These are phyloP conservation scores for Phytopythium chamaehyphon DNA, from an alignment of 352 stramenopile genomes.

Conservation along the genomic window DNA sequence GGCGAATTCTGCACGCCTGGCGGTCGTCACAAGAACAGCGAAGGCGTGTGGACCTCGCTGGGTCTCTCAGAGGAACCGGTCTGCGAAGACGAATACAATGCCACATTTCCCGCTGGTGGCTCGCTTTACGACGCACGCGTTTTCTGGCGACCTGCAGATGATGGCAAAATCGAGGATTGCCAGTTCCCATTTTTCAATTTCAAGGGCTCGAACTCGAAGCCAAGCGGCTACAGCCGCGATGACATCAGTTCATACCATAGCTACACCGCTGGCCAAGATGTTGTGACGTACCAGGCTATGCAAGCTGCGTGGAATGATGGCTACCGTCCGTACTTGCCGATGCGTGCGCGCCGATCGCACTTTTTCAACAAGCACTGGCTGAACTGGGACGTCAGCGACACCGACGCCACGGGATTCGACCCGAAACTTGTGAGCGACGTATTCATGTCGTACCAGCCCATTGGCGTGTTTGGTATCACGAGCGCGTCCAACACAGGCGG, in stretches of 20 bases:
- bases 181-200: conserved; percentile 64
- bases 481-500: conserved; percentile 14
- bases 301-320: conserved; percentile 29
- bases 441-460: conserved; percentile 53
- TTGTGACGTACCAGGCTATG: conserved; percentile 54
- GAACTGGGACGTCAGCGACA: conserved; percentile 41
- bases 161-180: conserved; percentile 54
- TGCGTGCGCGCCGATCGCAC: conserved; percentile 37
- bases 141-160: conserved; percentile 43
- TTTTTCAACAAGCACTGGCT: conserved; percentile 77
- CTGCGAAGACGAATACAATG: conserved; percentile 24
- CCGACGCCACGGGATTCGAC: conserved; percentile 31
- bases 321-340: conserved; percentile 74
- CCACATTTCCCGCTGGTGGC: conserved; percentile 17
- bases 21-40: conserved; percentile 16
- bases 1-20: conserved; percentile 49
- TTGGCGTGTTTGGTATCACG: conserved; percentile 48
- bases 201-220: conserved; percentile 19
- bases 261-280: conserved; percentile 21
- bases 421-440: conserved; percentile 25
- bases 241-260: conserved; percentile 23
- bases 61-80: conserved; percentile 13
- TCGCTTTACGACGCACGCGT: conserved; percentile 40
- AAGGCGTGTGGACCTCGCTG: conserved; percentile 15
- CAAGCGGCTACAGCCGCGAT: conserved; percentile 21